phyloP scores from a whole-genome alignment of 106 monocot species.

The Apostasia shenzhenica region DNA sequence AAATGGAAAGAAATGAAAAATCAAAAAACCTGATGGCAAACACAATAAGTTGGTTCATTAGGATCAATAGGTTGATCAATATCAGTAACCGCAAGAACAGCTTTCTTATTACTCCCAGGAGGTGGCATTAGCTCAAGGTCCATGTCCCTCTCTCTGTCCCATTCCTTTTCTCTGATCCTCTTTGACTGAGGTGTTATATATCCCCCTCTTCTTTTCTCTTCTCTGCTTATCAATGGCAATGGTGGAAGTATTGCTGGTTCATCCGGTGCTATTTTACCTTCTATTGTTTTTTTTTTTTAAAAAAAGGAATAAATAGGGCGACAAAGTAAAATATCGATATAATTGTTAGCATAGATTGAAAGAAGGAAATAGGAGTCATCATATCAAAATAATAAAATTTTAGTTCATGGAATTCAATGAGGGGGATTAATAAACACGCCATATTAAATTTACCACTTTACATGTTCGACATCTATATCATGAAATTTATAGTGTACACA shows the following conservation, averaged over 20 bases:
- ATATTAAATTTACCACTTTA: too few species aligned
- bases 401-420: too few species aligned
- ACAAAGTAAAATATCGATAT: too few species aligned
- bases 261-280: constrained; percentile 89
- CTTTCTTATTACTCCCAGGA: constrained; percentile 82
- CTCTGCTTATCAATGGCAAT: constrained; percentile 47
- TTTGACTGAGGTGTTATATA: constrained; percentile 78
- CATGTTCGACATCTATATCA: too few species aligned
- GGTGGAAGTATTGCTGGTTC: constrained; percentile 89
- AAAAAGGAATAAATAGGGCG: too few species aligned
- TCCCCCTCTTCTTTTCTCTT: constrained; percentile 67
- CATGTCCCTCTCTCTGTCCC: constrained; percentile 81
- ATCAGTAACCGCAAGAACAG: constrained; percentile 46
- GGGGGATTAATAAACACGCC: too few species aligned
- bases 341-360: too few species aligned
- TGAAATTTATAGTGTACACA: too few species aligned
- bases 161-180: constrained; percentile 77
- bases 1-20: not conserved
- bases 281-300: constrained; percentile 7
- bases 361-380: too few species aligned
- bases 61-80: constrained; percentile 89
- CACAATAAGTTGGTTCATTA: constrained; percentile 93
- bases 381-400: too few species aligned
- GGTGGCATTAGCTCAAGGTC: constrained; percentile 95
- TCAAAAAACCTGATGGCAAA: constrained; percentile 83